A percentile compares a stretch with the other conserved stretches of the same genome.
phyloP scores from a whole-genome alignment of 352 stramenopile genomes.

The Phytophthora fragariae region DNA sequence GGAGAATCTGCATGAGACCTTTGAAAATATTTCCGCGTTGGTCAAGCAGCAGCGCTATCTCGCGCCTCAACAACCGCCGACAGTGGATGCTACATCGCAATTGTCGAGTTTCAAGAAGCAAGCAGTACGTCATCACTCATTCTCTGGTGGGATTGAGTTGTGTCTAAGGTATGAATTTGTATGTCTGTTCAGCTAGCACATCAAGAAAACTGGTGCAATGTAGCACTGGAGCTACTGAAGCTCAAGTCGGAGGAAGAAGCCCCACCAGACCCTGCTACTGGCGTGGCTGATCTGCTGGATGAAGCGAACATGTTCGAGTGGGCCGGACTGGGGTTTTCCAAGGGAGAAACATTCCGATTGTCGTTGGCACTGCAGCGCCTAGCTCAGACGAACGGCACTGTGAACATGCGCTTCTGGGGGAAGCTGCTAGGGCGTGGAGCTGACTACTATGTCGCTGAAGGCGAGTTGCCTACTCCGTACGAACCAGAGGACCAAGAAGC shows the following conservation, averaged over 20 bases:
- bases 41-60: constrained; percentile 87
- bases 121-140: constrained; percentile 47
- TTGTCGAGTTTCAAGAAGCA: constrained; percentile 58
- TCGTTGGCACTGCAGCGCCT: constrained; percentile 71
- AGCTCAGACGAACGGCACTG: constrained; percentile 58
- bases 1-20: constrained; percentile 84
- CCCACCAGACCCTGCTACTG: constrained; percentile 42
- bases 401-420: constrained; percentile 89
- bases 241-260: constrained; percentile 58
- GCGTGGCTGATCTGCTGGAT: constrained; percentile 73
- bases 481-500: constrained; percentile 77
- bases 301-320: constrained; percentile 88
- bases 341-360: constrained; percentile 76
- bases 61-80: constrained; percentile 40
- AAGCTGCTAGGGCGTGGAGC: constrained; percentile 77
- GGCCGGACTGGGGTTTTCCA: constrained; percentile 78
- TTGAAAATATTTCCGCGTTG: constrained; percentile 87
- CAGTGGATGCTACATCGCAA: constrained; percentile 28
- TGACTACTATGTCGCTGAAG: constrained; percentile 90
- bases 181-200: constrained; percentile 51
- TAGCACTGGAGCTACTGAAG: constrained; percentile 68
- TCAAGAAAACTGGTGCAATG: constrained; percentile 72
- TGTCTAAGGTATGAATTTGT: background rate
- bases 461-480: constrained; percentile 53
- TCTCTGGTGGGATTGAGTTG: background rate